Percentiles rank a stretch among this genome's conserved stretches.
Conservation (phyloP, 805 yeast species). For the Starmerella powellii region DNA sequence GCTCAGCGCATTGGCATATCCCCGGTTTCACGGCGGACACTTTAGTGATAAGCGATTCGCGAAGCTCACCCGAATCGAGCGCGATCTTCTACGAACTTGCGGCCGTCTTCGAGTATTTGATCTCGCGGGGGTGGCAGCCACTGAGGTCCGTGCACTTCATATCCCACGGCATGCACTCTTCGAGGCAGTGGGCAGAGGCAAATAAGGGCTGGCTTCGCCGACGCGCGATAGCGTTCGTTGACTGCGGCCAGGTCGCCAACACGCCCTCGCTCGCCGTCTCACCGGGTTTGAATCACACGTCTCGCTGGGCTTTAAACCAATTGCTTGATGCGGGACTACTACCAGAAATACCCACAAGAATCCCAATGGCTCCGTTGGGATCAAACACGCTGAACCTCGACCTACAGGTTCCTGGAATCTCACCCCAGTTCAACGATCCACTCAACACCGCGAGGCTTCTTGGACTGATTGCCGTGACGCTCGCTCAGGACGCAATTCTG, state of each 20-base stretch:
- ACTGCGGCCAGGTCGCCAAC: neutral
- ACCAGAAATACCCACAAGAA: neutral
- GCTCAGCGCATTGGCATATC: conserved; percentile 5
- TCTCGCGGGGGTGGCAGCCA: conserved; percentile 13
- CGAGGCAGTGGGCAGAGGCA: conserved; percentile 3
- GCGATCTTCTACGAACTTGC: conserved; percentile 8
- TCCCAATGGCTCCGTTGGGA: conserved; percentile 3
- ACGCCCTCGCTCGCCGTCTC: neutral
- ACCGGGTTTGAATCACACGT: neutral
- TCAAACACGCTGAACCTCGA: conserved; percentile 3
- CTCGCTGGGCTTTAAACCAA: conserved; percentile 5
- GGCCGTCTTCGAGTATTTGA: neutral
- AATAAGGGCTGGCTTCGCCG: neutral
- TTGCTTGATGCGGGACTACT: conserved; percentile 9
- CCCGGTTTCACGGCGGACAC: conserved; percentile 9
- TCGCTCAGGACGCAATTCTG: conserved; percentile 10
- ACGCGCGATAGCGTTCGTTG: conserved; percentile 7
- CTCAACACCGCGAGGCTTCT: conserved; percentile 3
- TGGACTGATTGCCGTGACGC: conserved; percentile 6
- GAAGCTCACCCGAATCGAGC: conserved; percentile 3
- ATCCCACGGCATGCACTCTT: conserved; percentile 8
- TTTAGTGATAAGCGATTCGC: conserved; percentile 11
- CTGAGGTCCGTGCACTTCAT: conserved; percentile 12
- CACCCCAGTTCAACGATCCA: conserved; percentile 1
- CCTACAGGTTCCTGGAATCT: conserved; percentile 8